Evolutionary conservation across 768 basidiomycete species (phyloP).

Genomic region (Piloderma croceum): DNA sequence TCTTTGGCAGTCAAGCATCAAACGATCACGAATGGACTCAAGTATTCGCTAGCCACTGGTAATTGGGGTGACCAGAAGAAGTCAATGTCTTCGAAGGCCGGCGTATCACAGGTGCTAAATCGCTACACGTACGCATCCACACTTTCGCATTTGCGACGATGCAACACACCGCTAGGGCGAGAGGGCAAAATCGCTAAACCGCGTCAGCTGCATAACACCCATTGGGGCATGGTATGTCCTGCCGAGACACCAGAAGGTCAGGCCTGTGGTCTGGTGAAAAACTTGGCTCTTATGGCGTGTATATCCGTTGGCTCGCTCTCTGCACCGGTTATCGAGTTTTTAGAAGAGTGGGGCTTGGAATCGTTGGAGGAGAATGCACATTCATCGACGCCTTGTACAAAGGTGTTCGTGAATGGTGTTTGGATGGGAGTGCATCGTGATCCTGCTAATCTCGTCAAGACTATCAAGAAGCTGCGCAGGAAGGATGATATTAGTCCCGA

Average conservation of each 20-base stretch:
- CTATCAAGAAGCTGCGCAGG: constrained; percentile 85
- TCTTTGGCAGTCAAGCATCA: constrained; percentile 90
- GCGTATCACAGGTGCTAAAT: constrained; percentile 98
- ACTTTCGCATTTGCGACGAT: constrained; percentile 93
- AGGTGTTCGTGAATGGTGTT: constrained; percentile 98
- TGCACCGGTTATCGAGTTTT: constrained; percentile 93
- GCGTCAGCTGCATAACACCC: constrained; percentile 97
- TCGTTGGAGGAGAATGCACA: constrained; percentile 91
- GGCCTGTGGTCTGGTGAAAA: constrained; percentile 98
- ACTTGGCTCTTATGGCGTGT: constrained; percentile 94
- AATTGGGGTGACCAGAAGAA: constrained; percentile 99
- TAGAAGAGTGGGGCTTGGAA: constrained; percentile 98
- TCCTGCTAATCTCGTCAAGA: constrained; percentile 85
- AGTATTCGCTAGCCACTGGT: constrained; percentile 96
- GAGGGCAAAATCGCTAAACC: constrained; percentile 99
- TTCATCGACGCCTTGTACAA: constrained; percentile 77
- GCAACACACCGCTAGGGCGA: constrained; percentile 95
- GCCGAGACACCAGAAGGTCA: constrained; percentile 99
- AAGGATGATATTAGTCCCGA: constrained; percentile 95
- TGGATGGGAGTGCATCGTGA: constrained; percentile 99
- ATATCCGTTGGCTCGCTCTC: constrained; percentile 97
- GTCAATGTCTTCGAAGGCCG: constrained; percentile 95
- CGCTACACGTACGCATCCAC: constrained; percentile 99
- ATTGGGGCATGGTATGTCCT: constrained; percentile 99
- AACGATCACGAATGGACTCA: constrained; percentile 96